Evolutionary conservation across 495 filamentous ascomycete genomes (phyloP), one percentile per base, ranked within the genome.

Genomic region (Thermochaetoides thermophila): DNA sequence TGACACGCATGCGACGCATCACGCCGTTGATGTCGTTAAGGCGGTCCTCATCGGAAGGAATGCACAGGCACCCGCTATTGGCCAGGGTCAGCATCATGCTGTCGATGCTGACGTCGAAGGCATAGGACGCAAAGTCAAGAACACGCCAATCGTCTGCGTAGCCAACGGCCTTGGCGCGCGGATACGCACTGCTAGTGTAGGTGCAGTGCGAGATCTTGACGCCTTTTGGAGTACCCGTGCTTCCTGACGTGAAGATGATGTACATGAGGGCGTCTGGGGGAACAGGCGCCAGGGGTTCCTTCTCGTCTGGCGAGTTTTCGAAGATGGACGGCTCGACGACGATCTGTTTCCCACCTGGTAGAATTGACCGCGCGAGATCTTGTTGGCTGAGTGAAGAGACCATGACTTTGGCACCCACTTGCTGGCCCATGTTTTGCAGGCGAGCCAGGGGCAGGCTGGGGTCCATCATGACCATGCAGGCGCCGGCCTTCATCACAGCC

Each of bases 41-140:
- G 14, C 42, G 35, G 18, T 44, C 46, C 14, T 51, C 37, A 16
- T 55, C 53, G 4, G 50, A 46, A 0, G 56, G 48, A n/a, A 59
- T 50, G 32, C 56, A 61, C 6, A 61, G 35, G 10, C 43, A 49
- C n/a, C 45, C 55, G 17, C 57, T 56, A 18, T 30, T 31, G 13
- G 67, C 67, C 1, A 79, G 44, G 0, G 66, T 66, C 12, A 66
- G 59, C 14, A 74, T 58, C 3, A 72, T 69, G 19, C 74, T 72
- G 6, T 63, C 37, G 11, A 76, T 51, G 29, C 65, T 67, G 14
- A 66, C 61, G 33, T 78, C 73, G 27, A 74, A 78, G 2, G 65
- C 67, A 34, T 69, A 72, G 22, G 66, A 61, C 7, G 72, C 66
- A 37, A 71, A 78, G 40, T 78, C 69, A n/a, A 78, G 46, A 0